Evolutionary conservation across 1,284 basidiomycete genomes (phyloP).

Genomic region (Dichomitus squalens): DNA sequence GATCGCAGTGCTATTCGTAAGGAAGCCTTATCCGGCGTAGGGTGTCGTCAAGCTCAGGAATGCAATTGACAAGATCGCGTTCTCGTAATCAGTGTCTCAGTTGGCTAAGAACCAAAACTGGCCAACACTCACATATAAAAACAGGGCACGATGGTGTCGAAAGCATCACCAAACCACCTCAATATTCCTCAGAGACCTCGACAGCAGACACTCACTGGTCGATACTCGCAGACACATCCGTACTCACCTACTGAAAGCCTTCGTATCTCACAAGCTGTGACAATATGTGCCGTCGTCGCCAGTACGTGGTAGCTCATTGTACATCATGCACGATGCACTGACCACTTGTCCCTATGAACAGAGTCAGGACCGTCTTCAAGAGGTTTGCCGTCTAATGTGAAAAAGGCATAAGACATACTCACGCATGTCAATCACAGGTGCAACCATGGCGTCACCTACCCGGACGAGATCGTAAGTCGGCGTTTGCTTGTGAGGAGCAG

Average conservation of each 20-base stretch:
- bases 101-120: too few relatives aligned
- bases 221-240: neutral
- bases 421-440: slow-evolving; percentile 44
- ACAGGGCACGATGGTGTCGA: too few relatives aligned
- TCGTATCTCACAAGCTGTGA: neutral
- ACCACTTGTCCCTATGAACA: neutral
- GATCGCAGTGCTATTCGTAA: slow-evolving; percentile 6
- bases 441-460: slow-evolving; percentile 56
- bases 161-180: too few relatives aligned
- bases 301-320: slow-evolving; percentile 20
- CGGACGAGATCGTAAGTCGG: slow-evolving; percentile 59
- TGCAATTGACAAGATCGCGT: neutral
- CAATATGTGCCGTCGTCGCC: slow-evolving; percentile 22
- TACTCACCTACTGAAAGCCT: neutral
- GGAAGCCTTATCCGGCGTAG: slow-evolving; percentile 12
- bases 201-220: neutral
- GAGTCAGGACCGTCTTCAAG: slow-evolving; percentile 29
- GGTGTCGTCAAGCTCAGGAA: neutral
- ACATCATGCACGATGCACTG: neutral
- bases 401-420: neutral
- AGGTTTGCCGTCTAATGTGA: slow-evolving; percentile 1
- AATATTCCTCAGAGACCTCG: too few relatives aligned
- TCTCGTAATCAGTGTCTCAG: neutral
- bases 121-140: too few relatives aligned
- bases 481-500: neutral